Evolutionary conservation across 768 basidiomycete genomes (phyloP), one percentile per base, ranked within the genome.

Genomic region (Phanerodontia chrysosporium): DNA sequence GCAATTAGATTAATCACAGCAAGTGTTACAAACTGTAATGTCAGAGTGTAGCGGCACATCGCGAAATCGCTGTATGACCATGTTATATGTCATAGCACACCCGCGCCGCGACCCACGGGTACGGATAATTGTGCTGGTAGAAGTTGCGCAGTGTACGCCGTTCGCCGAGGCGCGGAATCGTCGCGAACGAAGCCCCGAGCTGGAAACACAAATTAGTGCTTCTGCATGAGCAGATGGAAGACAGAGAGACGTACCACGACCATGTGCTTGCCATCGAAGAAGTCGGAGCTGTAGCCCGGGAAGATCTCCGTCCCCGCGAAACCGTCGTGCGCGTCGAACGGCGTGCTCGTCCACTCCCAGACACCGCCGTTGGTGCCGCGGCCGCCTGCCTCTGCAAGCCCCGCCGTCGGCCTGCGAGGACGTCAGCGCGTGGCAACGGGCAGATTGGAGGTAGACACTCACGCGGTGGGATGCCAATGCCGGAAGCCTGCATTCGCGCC

Each of bases 261-360:
- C 24, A 85, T 85, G 72, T 98, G 95, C 64, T 86, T 85, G 1
- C 73, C 79, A 68, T 96, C 95, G 67, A 92, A 93, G 76, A 96
- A 97, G 73, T 97, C 94, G 12, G 82, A 76, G 13, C 90, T 90
- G 70, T 90, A 90, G 5, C 93, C 95, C 1, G 90, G 89, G 74
- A 96, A 98, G 13, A 95, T 77, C 9, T 81, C 70, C 0, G 90
- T 92, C 0, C 87, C 83, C 8, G 79, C 83, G 55, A 89, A 80
- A 0, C 90, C 92, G 13, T 83, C 80, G 66, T 92, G 86, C 0
- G 69, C 72, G 28, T 81, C 80, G 49, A 95, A 83, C 2, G 74
- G 61, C 0, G 91, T 92, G 16, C 83, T 83, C 0, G 94, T 93
- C 94, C 92, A 96, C 69, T 95, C 93, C 95, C 95, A 98, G 21